These are phyloP conservation scores for Datura wrightii DNA, from an alignment of 257 asterid species.

Conservation along the genomic window DNA sequence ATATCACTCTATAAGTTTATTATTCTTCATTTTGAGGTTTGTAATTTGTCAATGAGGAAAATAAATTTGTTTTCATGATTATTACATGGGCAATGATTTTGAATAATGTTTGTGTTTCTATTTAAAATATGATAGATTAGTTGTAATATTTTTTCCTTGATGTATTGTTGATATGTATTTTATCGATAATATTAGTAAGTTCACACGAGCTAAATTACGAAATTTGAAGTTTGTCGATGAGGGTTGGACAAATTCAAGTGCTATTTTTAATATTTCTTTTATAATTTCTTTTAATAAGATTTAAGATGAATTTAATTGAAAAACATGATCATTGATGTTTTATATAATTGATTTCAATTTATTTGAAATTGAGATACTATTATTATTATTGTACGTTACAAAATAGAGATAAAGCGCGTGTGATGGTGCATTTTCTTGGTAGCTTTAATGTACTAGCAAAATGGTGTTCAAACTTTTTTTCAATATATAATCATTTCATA, in stretches of 20 bases:
- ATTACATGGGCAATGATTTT: not conserved
- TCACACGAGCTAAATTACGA: not conserved
- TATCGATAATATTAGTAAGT: not conserved
- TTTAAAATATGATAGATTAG: no score
- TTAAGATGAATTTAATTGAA: not conserved
- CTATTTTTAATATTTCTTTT: not conserved
- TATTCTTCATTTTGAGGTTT: not conserved
- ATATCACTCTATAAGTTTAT: not conserved
- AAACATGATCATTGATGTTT: not conserved
- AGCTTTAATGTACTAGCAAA: not conserved
- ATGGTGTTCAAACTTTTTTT: not conserved
- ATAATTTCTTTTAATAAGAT: no score
- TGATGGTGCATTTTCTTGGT: not conserved
- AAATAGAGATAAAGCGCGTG: not conserved
- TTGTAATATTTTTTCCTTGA: no score
- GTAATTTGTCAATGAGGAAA: not conserved
- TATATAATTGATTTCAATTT: not conserved
- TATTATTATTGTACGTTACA: not conserved
- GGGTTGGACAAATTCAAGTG: not conserved
- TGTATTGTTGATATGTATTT: not conserved
- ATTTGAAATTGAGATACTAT: not conserved
- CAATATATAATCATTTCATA: not conserved
- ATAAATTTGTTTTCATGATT: not conserved
- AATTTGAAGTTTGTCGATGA: not conserved
- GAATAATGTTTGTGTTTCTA: no score